Conservation (phyloP, 768 basidiomycete genomes). For the Boletus eberwhitei region DNA sequence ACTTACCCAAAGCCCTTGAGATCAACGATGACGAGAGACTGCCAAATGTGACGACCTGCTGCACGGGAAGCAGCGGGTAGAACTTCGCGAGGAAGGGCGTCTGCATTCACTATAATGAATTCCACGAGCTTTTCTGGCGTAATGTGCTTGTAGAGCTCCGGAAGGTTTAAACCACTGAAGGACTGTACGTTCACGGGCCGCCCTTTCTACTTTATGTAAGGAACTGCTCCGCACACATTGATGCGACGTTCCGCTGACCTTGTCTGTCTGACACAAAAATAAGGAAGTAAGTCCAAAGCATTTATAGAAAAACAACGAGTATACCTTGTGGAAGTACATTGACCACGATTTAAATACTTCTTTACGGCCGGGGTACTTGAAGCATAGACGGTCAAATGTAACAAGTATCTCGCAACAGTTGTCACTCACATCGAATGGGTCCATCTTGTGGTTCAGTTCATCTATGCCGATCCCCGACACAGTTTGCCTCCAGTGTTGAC, state of each 20-base stretch:
- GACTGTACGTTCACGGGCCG: slow-evolving; percentile 68
- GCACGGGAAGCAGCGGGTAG: slow-evolving; percentile 61
- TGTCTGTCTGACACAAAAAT: slow-evolving; percentile 51
- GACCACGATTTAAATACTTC: slow-evolving; percentile 75
- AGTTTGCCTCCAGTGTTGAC: slow-evolving; percentile 65
- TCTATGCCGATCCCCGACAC: slow-evolving; percentile 66
- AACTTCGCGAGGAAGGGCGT: slow-evolving; percentile 61
- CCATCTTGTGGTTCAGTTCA: slow-evolving; percentile 54
- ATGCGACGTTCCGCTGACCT: slow-evolving; percentile 39
- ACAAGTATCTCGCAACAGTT: not conserved
- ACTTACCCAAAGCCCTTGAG: slow-evolving; percentile 67
- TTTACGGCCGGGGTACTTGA: slow-evolving; percentile 66
- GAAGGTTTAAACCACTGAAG: slow-evolving; percentile 57
- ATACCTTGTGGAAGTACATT: slow-evolving; percentile 73
- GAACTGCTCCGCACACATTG: not conserved
- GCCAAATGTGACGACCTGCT: slow-evolving; percentile 48
- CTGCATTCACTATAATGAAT: slow-evolving; percentile 60
- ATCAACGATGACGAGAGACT: slow-evolving; percentile 64
- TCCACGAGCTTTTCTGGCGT: slow-evolving; percentile 63
- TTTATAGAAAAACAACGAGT: slow-evolving; percentile 8
- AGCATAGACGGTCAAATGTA: not conserved
- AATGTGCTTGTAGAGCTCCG: slow-evolving; percentile 52
- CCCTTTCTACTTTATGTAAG: slow-evolving; percentile 46
- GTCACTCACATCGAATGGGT: slow-evolving; percentile 65
- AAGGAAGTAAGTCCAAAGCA: not conserved